Percentiles rank a stretch among this genome's conserved stretches.
These are phyloP conservation scores for Diaporthe nobilis DNA, from an alignment of 2,329 filamentous ascomycete genomes.

Conservation along the genomic window DNA sequence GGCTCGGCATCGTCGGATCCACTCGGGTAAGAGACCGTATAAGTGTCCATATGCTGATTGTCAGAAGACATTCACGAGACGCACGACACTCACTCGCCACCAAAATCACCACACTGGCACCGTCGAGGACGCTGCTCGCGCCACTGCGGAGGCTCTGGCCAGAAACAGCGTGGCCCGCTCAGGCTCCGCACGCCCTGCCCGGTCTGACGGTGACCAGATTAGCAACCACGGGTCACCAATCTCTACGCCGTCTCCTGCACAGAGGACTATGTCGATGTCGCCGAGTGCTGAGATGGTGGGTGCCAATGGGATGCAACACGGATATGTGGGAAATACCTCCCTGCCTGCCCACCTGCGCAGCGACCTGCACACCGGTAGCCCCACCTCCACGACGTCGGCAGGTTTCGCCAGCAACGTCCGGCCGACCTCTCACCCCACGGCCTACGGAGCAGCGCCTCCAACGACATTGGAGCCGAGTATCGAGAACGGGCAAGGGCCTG, in stretches of 20 bases:
- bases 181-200: conserved; percentile 61
- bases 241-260: conserved; percentile 86
- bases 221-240: conserved; percentile 81
- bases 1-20: conserved; percentile 92
- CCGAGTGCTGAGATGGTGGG: conserved; percentile 82
- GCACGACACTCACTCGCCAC: conserved; percentile 94
- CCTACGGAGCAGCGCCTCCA: conserved; percentile 78
- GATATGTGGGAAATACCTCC: conserved; percentile 83
- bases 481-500: conserved; percentile 78
- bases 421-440: conserved; percentile 88
- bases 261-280: conserved; percentile 84
- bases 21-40: conserved; percentile 95
- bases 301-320: conserved; percentile 77
- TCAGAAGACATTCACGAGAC: conserved; percentile 97
- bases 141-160: conserved; percentile 88
- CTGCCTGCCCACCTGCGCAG: conserved; percentile 86
- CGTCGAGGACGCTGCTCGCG: conserved; percentile 91
- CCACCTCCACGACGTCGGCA: conserved; percentile 76
- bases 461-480: conserved; percentile 88
- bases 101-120: conserved; percentile 97
- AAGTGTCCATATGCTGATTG: conserved; percentile 98
- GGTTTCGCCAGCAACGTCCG: conserved; percentile 70
- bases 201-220: conserved; percentile 79
- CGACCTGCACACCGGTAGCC: conserved; percentile 80
- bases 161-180: conserved; percentile 55